Percentiles rank a stretch among this genome's conserved stretches.
Evolutionary conservation across 805 yeast genomes (phyloP).

Genomic region (Lipomyces anomalus): DNA sequence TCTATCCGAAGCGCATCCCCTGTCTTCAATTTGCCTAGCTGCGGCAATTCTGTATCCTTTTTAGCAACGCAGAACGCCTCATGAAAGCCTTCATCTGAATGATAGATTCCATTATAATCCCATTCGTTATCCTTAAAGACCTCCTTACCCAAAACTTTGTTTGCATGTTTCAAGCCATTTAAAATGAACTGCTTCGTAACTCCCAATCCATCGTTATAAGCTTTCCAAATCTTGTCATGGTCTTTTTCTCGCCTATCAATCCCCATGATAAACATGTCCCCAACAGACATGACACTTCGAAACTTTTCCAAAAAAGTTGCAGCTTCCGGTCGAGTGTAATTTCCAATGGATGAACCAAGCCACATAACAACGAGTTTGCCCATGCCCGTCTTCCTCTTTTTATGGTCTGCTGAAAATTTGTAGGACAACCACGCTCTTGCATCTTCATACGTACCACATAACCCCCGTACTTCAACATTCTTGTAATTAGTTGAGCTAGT

Average conservation of each 20-base stretch:
- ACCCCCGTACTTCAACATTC: slow-evolving; percentile 16
- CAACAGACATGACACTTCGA: slow-evolving; percentile 5
- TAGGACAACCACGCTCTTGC: slow-evolving; percentile 19
- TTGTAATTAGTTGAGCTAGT: slow-evolving; percentile 1
- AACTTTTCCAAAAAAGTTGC: slow-evolving; percentile 14
- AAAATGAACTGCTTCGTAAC: slow-evolving; percentile 22
- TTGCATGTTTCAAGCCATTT: slow-evolving; percentile 22
- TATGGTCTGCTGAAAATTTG: no score
- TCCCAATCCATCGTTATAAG: slow-evolving; percentile 23
- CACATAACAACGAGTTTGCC: slow-evolving; percentile 16
- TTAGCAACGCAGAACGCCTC: slow-evolving; percentile 21
- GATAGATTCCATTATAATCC: slow-evolving; percentile 21
- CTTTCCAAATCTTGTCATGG: slow-evolving; percentile 14
- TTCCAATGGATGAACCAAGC: slow-evolving; percentile 27
- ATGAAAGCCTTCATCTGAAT: slow-evolving; percentile 19
- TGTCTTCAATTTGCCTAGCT: neutral
- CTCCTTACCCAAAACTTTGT: slow-evolving; percentile 7
- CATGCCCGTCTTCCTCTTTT: neutral
- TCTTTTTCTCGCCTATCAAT: slow-evolving; percentile 24
- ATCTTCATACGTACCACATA: slow-evolving; percentile 24
- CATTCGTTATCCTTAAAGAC: slow-evolving; percentile 16
- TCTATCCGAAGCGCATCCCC: slow-evolving; percentile 18
- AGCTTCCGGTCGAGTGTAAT: slow-evolving; percentile 19
- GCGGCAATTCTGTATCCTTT: slow-evolving; percentile 6
- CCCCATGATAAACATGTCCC: slow-evolving; percentile 20